These are phyloP conservation scores for Scytalidium lignicola DNA, from an alignment of 2,329 filamentous ascomycete genomes.

Conservation along the genomic window DNA sequence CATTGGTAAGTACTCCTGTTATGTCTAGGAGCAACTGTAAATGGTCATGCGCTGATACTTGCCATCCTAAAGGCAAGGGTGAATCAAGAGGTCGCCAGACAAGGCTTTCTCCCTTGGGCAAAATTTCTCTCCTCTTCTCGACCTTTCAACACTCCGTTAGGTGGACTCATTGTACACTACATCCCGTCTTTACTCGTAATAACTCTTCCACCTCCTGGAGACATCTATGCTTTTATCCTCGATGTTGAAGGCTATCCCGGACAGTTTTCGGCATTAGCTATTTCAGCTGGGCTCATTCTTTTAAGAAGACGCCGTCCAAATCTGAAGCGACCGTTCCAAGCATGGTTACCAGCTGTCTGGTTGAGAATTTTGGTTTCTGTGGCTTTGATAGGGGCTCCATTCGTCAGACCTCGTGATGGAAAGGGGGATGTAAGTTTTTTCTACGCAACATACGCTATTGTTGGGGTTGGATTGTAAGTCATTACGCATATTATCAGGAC, in stretches of 20 bases:
- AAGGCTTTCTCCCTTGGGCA: conserved; percentile 42
- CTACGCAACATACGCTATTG: conserved; percentile 50
- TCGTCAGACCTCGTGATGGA: conserved; percentile 33
- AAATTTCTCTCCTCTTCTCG: conserved; percentile 24
- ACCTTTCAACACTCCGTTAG: conserved; percentile 20
- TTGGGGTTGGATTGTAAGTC: conserved; percentile 48
- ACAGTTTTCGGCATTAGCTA: conserved; percentile 38
- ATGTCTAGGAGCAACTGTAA: conserved; percentile 1
- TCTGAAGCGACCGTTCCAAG: conserved; percentile 24
- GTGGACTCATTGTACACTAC: conserved; percentile 52
- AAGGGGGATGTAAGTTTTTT: conserved; percentile 40
- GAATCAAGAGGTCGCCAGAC: conserved; percentile 42
- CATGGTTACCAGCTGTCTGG: conserved; percentile 27
- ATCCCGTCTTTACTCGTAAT: conserved; percentile 55
- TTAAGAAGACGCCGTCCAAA: conserved; percentile 50
- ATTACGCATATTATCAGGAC: neutral
- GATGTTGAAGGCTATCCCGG: conserved; percentile 33
- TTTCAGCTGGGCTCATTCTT: conserved; percentile 28
- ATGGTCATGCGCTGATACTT: conserved; percentile 9
- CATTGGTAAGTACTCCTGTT: conserved; percentile 47
- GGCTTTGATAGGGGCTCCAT: conserved; percentile 30
- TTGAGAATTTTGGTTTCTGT: conserved; percentile 21
- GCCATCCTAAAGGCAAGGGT: conserved; percentile 35
- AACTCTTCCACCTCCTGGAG: conserved; percentile 41
- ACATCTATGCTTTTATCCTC: conserved; percentile 30